Conservation (phyloP, 768 basidiomycete genomes). For the Suillus weaverae region DNA sequence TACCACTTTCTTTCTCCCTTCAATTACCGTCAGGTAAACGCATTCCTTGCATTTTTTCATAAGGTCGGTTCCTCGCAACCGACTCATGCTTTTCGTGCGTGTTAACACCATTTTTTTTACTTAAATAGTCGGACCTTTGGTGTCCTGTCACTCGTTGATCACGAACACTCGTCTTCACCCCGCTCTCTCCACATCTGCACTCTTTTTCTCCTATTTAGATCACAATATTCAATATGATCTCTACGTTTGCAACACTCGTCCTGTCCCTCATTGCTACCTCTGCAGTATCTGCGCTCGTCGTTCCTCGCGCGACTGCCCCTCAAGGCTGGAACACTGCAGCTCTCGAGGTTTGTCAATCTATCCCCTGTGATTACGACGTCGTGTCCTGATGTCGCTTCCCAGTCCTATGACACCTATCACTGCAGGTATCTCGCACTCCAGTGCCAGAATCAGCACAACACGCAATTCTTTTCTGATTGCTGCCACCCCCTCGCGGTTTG, state of each 20-base stretch:
- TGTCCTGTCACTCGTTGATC: constrained; percentile 7
- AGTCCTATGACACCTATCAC: constrained; percentile 61
- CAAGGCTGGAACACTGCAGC: constrained; percentile 42
- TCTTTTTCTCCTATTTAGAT: constrained; percentile 27
- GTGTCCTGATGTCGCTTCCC: constrained; percentile 6
- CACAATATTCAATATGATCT: constrained; percentile 32
- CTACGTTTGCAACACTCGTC: constrained; percentile 38
- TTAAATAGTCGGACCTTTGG: constrained; percentile 7
- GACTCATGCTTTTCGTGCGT: constrained; percentile 1
- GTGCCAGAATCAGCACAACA: constrained; percentile 48
- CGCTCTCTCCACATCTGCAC: constrained; percentile 18
- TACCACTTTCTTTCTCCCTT: constrained; percentile 10
- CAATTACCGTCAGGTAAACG: constrained; percentile 14
- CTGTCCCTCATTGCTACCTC: constrained; percentile 45
- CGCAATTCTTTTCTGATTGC: constrained; percentile 62
- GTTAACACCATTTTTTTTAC: constrained; percentile 25
- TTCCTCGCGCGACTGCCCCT: constrained; percentile 38
- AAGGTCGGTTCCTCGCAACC: constrained; percentile 3
- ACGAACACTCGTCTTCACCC: constrained; percentile 28
- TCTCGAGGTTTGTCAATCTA: constrained; percentile 42
- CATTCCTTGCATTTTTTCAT: constrained; percentile 15
- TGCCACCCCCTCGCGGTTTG: constrained; percentile 69
- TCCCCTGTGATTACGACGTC: constrained; percentile 5
- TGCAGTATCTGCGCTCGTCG: constrained; percentile 35
- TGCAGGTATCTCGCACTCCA: constrained; percentile 58